Conservation (phyloP, 306 rosid species). For the Vicia faba region DNA sequence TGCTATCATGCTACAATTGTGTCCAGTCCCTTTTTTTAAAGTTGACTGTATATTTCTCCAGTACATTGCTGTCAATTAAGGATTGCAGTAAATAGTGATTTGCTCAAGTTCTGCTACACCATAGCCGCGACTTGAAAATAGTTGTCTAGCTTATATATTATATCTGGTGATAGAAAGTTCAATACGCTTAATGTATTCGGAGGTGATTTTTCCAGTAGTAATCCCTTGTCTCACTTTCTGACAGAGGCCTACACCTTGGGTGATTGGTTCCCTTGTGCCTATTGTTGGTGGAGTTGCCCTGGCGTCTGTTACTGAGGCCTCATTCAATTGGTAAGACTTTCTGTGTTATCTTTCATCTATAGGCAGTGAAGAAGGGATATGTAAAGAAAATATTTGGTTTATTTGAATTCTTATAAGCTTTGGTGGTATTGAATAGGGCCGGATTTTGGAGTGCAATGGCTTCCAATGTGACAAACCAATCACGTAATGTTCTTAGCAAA, state of each 20-base stretch:
- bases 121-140: not conserved
- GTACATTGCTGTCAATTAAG: not conserved
- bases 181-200: not conserved
- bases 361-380: not conserved
- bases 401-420: conserved; percentile 31
- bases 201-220: conserved; percentile 14
- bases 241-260: conserved; percentile 83
- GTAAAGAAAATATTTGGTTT: conserved; percentile 12
- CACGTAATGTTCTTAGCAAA: conserved; percentile 98
- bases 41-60: not conserved
- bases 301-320: conserved; percentile 86
- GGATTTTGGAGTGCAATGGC: conserved; percentile 99
- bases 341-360: conserved; percentile 20
- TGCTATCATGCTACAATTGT: not conserved
- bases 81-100: not conserved
- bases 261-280: conserved; percentile 79
- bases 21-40: not conserved
- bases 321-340: conserved; percentile 82
- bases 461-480: conserved; percentile 89
- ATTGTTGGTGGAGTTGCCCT: conserved; percentile 92
- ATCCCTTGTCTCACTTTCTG: conserved; percentile 28
- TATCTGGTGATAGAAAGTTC: not conserved
- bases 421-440: conserved; percentile 60
- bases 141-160: not conserved
- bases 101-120: not conserved